Evolutionary conservation across 192 early-diverging fungal genomes (phyloP).

Genomic region (Paraglomus brasilianum): DNA sequence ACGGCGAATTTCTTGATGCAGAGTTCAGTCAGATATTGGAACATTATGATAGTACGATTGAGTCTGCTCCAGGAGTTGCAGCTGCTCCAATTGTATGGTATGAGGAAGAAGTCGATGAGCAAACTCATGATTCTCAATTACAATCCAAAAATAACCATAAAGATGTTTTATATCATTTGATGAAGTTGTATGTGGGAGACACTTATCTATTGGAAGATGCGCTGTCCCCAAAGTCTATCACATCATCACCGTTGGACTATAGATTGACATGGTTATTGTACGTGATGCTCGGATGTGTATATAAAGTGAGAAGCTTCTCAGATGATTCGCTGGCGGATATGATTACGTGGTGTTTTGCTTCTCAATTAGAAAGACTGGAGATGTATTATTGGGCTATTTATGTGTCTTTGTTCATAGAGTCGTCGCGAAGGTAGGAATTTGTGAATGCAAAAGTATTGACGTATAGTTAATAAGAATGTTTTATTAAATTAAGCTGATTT

Average conservation of each 20-base stretch:
- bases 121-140: neutral
- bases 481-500: constrained; percentile 19
- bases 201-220: constrained; percentile 56
- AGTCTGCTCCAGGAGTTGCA: constrained; percentile 24
- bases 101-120: constrained; percentile 1
- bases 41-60: constrained; percentile 33
- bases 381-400: constrained; percentile 86
- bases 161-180: constrained; percentile 75
- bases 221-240: constrained; percentile 59
- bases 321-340: constrained; percentile 42
- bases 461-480: neutral
- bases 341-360: constrained; percentile 61
- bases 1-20: constrained; percentile 43
- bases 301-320: constrained; percentile 10
- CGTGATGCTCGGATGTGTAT: constrained; percentile 32
- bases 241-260: constrained; percentile 60
- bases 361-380: constrained; percentile 71
- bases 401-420: constrained; percentile 67
- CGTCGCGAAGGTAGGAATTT: constrained; percentile 33
- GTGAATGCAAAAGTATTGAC: constrained; percentile 17
- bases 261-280: constrained; percentile 70
- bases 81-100: constrained; percentile 45
- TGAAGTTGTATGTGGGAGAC: constrained; percentile 57
- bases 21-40: constrained; percentile 36
- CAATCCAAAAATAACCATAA: neutral